Percentiles rank a stretch among this genome's conserved stretches.
Evolutionary conservation across 2,329 filamentous ascomycete species (phyloP).

Genomic region (Cladobotryum mycophilum): DNA sequence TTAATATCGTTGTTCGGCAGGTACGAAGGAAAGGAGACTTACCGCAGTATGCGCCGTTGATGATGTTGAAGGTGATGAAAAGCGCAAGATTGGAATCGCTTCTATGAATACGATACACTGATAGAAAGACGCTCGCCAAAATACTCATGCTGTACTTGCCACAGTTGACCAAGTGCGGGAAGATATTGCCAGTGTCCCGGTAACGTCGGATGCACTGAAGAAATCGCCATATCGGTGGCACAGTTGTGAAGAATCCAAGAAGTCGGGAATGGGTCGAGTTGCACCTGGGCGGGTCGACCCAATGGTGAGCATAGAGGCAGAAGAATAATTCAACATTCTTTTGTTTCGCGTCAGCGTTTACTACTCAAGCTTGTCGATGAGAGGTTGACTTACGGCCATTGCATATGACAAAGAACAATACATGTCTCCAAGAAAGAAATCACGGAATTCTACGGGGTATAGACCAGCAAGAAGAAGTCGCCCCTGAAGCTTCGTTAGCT

Average conservation of each 20-base stretch:
- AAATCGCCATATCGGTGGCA: conserved; percentile 86
- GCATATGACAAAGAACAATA: conserved; percentile 93
- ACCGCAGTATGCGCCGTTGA: conserved; percentile 81
- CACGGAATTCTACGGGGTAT: conserved; percentile 91
- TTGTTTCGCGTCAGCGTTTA: background rate
- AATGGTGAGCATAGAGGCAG: conserved; percentile 78
- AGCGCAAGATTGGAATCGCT: conserved; percentile 52
- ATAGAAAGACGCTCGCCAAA: conserved; percentile 68
- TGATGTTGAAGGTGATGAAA: conserved; percentile 72
- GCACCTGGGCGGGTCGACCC: conserved; percentile 68
- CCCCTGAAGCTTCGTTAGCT: conserved; percentile 50
- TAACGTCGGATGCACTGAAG: conserved; percentile 89
- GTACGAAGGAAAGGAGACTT: conserved; percentile 27
- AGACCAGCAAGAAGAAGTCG: conserved; percentile 77
- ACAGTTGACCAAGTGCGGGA: conserved; percentile 87
- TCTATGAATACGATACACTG: conserved; percentile 71
- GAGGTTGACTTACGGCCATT: conserved; percentile 61
- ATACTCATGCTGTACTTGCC: conserved; percentile 89
- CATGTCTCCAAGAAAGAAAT: conserved; percentile 97
- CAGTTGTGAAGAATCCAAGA: conserved; percentile 74
- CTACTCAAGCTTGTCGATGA: background rate
- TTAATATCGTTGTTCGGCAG: background rate
- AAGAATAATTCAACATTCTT: conserved; percentile 91
- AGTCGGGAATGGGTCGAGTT: conserved; percentile 80
- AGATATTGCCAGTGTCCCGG: conserved; percentile 75